Percentiles rank a stretch among this genome's conserved stretches.
phyloP scores from a whole-genome alignment of 2,329 filamentous ascomycete genomes.

The Fusarium penzigii region DNA sequence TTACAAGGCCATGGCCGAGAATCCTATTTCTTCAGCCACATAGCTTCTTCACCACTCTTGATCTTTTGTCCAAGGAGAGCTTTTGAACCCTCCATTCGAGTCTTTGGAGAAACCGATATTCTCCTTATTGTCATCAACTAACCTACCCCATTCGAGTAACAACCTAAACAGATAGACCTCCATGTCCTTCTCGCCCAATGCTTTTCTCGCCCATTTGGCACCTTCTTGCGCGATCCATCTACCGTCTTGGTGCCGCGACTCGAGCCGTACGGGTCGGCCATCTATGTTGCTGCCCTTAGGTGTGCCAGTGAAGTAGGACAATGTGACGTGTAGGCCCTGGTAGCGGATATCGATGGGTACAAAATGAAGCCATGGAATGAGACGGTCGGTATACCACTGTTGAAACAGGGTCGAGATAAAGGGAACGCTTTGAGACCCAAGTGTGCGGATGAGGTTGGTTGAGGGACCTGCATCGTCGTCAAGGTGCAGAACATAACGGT shows the following conservation, averaged over 20 bases:
- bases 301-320: conserved; percentile 72
- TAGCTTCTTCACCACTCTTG: conserved; percentile 22
- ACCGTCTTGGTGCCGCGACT: conserved; percentile 52
- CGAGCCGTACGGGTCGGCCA: conserved; percentile 48
- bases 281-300: conserved; percentile 43
- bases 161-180: conserved; percentile 79
- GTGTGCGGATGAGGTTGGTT: conserved; percentile 56
- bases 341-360: conserved; percentile 74
- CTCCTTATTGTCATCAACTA: conserved; percentile 64
- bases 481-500: conserved; percentile 71
- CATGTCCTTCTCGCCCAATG: conserved; percentile 71
- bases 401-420: conserved; percentile 73
- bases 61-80: conserved; percentile 31
- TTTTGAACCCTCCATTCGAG: conserved; percentile 31
- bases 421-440: conserved; percentile 67
- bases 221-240: conserved; percentile 68
- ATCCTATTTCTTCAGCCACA: neutral
- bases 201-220: conserved; percentile 63
- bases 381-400: conserved; percentile 76
- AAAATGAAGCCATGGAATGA: conserved; percentile 78
- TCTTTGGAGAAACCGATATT: conserved; percentile 40
- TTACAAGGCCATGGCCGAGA: neutral
- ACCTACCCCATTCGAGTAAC: conserved; percentile 73
- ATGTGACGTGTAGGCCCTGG: conserved; percentile 71
- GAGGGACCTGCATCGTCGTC: conserved; percentile 72